These are phyloP conservation scores for Flaveria floridana DNA, from an alignment of 140 eudicot species.

Conservation along the genomic window DNA sequence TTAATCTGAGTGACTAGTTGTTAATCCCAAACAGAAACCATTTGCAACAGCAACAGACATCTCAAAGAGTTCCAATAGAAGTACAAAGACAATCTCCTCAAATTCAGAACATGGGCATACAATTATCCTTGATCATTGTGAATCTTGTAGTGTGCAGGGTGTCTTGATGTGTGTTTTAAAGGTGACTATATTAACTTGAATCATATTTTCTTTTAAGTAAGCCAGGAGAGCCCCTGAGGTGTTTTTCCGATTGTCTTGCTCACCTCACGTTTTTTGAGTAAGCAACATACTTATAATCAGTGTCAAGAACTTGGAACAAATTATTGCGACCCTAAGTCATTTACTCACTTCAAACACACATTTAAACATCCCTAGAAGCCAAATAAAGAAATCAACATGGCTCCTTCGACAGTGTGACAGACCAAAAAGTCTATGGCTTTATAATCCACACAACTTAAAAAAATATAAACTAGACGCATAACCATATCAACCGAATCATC, in stretches of 20 bases:
- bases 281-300: background rate
- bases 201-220: background rate
- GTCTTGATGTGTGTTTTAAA: background rate
- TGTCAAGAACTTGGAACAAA: background rate
- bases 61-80: background rate
- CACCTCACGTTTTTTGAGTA: too few relatives aligned
- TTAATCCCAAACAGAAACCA: constrained; percentile 10
- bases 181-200: background rate
- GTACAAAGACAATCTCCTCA: background rate
- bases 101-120: background rate
- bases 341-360: constrained; percentile 9
- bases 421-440: too few relatives aligned
- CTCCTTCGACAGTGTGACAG: too few relatives aligned
- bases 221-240: too few relatives aligned
- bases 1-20: background rate
- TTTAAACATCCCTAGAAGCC: background rate
- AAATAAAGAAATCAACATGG: too few relatives aligned
- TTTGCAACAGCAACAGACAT: background rate
- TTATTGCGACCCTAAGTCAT: background rate
- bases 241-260: too few relatives aligned
- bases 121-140: background rate
- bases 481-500: too few relatives aligned
- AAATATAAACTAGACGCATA: too few relatives aligned
- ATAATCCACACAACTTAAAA: too few relatives aligned
- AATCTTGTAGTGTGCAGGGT: background rate